Conservation (phyloP, 129 eudicot genomes). For the Flaveria sonorensis region DNA sequence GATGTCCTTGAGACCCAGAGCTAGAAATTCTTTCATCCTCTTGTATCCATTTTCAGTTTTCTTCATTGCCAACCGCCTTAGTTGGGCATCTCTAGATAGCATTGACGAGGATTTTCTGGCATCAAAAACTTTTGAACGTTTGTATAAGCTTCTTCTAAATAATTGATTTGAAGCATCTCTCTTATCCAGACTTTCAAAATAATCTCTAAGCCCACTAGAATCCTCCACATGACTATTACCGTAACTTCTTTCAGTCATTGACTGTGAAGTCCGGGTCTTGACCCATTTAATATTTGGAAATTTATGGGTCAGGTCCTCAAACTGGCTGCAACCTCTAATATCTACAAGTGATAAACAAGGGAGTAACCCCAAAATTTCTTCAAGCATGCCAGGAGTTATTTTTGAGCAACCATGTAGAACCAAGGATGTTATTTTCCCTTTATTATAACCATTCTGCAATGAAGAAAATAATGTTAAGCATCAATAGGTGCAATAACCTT, state of each 20-base stretch:
- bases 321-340: conserved; percentile 90
- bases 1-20: conserved; percentile 63
- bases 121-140: conserved; percentile 88
- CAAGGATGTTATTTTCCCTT: conserved; percentile 69
- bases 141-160: conserved; percentile 84
- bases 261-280: conserved; percentile 43
- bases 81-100: conserved; percentile 83
- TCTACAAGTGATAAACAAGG: conserved; percentile 65
- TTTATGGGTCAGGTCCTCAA: conserved; percentile 65
- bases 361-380: conserved; percentile 63
- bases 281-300: conserved; percentile 78
- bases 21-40: conserved; percentile 76
- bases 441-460: conserved; percentile 77
- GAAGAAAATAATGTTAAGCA: background rate
- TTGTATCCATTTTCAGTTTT: conserved; percentile 73
- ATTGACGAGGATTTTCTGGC: conserved; percentile 85
- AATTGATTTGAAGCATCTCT: conserved; percentile 85
- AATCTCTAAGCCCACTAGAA: conserved; percentile 86
- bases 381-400: conserved; percentile 67
- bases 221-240: conserved; percentile 60
- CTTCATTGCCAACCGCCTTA: conserved; percentile 85
- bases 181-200: conserved; percentile 77
- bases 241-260: conserved; percentile 46
- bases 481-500: background rate
- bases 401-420: conserved; percentile 70